Evolutionary conservation across 805 yeast genomes (phyloP).

Genomic region (Candida jianshihensis): DNA sequence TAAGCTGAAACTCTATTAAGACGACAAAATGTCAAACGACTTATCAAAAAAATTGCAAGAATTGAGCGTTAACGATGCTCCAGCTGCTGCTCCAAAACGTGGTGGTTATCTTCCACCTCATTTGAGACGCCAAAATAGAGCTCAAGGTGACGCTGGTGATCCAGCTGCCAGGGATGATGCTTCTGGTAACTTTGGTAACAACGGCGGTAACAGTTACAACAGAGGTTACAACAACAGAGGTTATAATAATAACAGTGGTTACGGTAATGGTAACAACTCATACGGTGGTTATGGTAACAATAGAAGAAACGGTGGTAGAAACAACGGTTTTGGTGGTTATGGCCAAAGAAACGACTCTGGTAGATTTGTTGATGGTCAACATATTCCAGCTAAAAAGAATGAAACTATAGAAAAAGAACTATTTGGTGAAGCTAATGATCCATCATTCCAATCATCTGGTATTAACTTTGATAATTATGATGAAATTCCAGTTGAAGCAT

Average conservation of each 20-base stretch:
- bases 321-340: slow-evolving; percentile 27
- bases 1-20: background rate
- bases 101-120: slow-evolving; percentile 52
- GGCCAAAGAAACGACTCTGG: slow-evolving; percentile 56
- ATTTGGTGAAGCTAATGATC: slow-evolving; percentile 68
- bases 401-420: slow-evolving; percentile 68
- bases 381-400: slow-evolving; percentile 72
- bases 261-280: slow-evolving; percentile 23
- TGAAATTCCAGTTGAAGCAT: slow-evolving; percentile 96
- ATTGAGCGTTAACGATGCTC: slow-evolving; percentile 38
- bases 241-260: slow-evolving; percentile 17
- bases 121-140: slow-evolving; percentile 25
- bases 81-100: slow-evolving; percentile 14
- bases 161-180: slow-evolving; percentile 1
- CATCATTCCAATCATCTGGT: slow-evolving; percentile 84
- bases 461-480: slow-evolving; percentile 98
- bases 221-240: slow-evolving; percentile 12
- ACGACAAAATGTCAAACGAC: slow-evolving; percentile 38
- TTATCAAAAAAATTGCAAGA: slow-evolving; percentile 50
- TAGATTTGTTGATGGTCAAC: slow-evolving; percentile 80
- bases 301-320: too few relatives aligned
- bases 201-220: slow-evolving; percentile 3
- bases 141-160: slow-evolving; percentile 13
- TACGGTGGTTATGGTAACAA: slow-evolving; percentile 6
- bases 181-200: slow-evolving; percentile 6